These are phyloP conservation scores for Serendipita sp. DNA, from an alignment of 768 basidiomycete genomes.

Conservation along the genomic window DNA sequence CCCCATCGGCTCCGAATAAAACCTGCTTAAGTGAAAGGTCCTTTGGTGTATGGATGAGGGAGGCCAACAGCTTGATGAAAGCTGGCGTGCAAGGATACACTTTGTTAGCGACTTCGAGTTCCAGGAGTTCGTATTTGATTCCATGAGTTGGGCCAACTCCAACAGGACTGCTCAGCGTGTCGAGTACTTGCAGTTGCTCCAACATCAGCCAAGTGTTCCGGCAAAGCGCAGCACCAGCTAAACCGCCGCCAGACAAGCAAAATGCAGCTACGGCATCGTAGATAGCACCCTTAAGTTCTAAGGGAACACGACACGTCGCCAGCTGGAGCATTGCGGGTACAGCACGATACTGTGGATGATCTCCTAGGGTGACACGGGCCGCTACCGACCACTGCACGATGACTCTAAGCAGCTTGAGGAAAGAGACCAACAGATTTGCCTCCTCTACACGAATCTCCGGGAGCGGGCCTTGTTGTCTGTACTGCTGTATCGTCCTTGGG, in stretches of 20 bases:
- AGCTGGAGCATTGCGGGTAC: slow-evolving; percentile 67
- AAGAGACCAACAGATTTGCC: slow-evolving; percentile 61
- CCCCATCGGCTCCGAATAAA: slow-evolving; percentile 39
- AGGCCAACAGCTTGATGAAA: slow-evolving; percentile 67
- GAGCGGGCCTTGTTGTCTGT: slow-evolving; percentile 27
- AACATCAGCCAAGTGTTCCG: slow-evolving; percentile 69
- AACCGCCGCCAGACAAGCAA: slow-evolving; percentile 63
- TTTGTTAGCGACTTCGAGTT: slow-evolving; percentile 63
- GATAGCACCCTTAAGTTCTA: slow-evolving; percentile 79
- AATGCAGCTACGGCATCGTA: slow-evolving; percentile 73
- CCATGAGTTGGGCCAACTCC: slow-evolving; percentile 42
- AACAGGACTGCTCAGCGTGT: slow-evolving; percentile 48
- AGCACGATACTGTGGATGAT: slow-evolving; percentile 65
- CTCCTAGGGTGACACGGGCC: slow-evolving; percentile 61
- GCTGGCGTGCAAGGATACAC: slow-evolving; percentile 81
- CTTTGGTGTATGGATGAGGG: slow-evolving; percentile 73
- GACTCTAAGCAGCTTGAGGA: slow-evolving; percentile 62
- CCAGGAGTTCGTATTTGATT: slow-evolving; percentile 74
- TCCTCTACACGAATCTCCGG: slow-evolving; percentile 35
- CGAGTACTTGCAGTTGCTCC: slow-evolving; percentile 59
- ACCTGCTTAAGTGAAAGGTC: slow-evolving; percentile 46
- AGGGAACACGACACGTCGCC: slow-evolving; percentile 62
- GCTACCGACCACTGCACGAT: slow-evolving; percentile 62
- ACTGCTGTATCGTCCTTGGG: slow-evolving; percentile 29
- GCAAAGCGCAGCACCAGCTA: slow-evolving; percentile 61